Percentiles rank a stretch among this genome's conserved stretches.
Conservation (phyloP, 805 yeast genomes). For the Citeromyces nyonsensis region DNA sequence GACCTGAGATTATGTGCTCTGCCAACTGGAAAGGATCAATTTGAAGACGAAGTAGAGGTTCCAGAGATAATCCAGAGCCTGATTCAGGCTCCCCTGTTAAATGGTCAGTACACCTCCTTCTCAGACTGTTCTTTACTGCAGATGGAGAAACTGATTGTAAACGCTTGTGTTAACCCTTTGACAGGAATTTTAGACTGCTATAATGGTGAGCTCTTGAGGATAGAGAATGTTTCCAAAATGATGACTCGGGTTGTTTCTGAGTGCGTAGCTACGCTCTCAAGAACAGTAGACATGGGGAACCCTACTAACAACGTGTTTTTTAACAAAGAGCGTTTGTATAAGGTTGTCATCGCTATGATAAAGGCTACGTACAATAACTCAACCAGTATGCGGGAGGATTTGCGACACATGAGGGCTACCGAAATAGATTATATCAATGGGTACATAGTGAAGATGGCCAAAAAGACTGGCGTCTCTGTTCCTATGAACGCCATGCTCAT, state of each 20-base stretch:
- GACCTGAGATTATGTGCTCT: slow-evolving; percentile 40
- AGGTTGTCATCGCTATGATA: slow-evolving; percentile 22
- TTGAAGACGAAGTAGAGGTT: slow-evolving; percentile 5
- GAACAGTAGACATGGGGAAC: background rate
- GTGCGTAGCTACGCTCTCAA: slow-evolving; percentile 21
- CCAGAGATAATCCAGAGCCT: slow-evolving; percentile 10
- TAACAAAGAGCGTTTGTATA: slow-evolving; percentile 14
- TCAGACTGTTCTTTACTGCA: slow-evolving; percentile 37
- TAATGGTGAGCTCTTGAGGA: slow-evolving; percentile 56
- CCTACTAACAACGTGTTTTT: background rate
- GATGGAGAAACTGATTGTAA: slow-evolving; percentile 62
- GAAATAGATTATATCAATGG: slow-evolving; percentile 84
- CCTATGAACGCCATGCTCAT: slow-evolving; percentile 30
- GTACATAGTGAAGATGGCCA: slow-evolving; percentile 44
- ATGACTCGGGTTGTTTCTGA: slow-evolving; percentile 28
- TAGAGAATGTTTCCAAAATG: slow-evolving; percentile 16
- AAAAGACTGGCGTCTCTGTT: slow-evolving; percentile 22
- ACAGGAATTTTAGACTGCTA: slow-evolving; percentile 65
- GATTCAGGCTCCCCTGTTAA: slow-evolving; percentile 11
- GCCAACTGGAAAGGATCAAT: too few relatives aligned
- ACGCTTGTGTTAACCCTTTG: slow-evolving; percentile 72
- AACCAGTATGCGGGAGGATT: slow-evolving; percentile 63
- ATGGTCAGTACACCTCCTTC: slow-evolving; percentile 17
- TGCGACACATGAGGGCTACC: slow-evolving; percentile 34
- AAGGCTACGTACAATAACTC: slow-evolving; percentile 38